Percentiles rank a stretch among this genome's conserved stretches.
Conservation (phyloP, 495 filamentous ascomycete genomes). For the Lepidopterella palustris region DNA sequence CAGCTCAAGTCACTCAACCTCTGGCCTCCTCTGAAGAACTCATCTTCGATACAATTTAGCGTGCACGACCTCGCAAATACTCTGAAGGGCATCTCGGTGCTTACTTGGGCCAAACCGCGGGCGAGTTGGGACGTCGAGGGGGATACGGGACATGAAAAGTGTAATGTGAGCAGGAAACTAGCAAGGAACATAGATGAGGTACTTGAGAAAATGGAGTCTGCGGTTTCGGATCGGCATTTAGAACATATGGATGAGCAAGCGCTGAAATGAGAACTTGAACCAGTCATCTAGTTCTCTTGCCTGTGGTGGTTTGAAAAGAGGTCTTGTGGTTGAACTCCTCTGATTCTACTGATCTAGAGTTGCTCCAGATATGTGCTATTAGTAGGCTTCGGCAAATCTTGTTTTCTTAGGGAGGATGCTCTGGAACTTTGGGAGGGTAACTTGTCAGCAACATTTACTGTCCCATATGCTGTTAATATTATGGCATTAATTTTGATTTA, state of each 20-base stretch:
- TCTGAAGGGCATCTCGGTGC: not conserved
- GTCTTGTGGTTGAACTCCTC: no score
- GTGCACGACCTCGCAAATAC: not conserved
- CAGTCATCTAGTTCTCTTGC: no score
- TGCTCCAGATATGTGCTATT: no score
- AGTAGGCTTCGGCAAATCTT: no score
- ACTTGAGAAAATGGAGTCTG: not conserved
- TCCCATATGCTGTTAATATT: no score
- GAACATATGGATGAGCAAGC: not conserved
- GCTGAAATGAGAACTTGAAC: not conserved
- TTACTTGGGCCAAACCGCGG: not conserved
- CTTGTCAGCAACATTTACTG: no score
- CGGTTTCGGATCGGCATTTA: not conserved
- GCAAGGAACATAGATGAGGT: not conserved
- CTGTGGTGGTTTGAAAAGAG: no score
- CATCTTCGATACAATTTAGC: not conserved
- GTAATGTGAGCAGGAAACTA: not conserved
- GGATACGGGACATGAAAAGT: not conserved
- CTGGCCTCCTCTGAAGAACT: not conserved
- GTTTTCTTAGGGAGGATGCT: no score
- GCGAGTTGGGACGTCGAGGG: not conserved
- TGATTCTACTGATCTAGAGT: no score
- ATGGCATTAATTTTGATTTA: no score
- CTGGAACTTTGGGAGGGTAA: no score
- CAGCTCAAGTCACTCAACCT: not conserved